Evolutionary conservation across 805 yeast genomes (phyloP).

Genomic region (Yarrowia divulgata): DNA sequence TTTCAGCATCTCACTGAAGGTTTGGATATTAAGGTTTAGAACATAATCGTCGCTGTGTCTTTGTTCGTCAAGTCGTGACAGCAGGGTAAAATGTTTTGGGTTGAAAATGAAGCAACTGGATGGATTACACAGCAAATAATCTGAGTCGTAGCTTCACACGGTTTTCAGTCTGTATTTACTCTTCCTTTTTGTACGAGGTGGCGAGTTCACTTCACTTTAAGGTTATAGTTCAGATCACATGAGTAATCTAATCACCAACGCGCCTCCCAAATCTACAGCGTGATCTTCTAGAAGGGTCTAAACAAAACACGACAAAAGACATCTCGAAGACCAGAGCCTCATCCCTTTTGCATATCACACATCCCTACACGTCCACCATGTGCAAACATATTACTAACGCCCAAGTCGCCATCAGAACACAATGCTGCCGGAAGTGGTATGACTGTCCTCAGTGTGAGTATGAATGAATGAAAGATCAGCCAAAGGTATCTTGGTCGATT

Average conservation of each 20-base stretch:
- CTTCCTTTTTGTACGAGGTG: too few relatives aligned
- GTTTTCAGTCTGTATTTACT: too few relatives aligned
- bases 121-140: too few relatives aligned
- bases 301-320: neutral
- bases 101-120: too few relatives aligned
- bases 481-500: too few relatives aligned
- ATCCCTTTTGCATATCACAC: neutral
- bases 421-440: conserved; percentile 50
- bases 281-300: conserved; percentile 14
- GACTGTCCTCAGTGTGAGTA: conserved; percentile 50
- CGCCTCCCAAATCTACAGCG: conserved; percentile 25
- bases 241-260: conserved; percentile 37
- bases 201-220: neutral
- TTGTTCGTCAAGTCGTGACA: neutral
- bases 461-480: neutral
- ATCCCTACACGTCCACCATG: conserved; percentile 41
- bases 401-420: conserved; percentile 50
- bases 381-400: conserved; percentile 50
- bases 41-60: neutral
- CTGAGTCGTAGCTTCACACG: too few relatives aligned
- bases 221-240: conserved; percentile 18
- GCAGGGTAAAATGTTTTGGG: neutral
- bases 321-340: neutral
- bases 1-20: conserved; percentile 1
- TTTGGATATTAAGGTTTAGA: neutral